Evolutionary conservation across 1,139 yeast genomes (phyloP).

Genomic region (Protomyces macrosporus): DNA sequence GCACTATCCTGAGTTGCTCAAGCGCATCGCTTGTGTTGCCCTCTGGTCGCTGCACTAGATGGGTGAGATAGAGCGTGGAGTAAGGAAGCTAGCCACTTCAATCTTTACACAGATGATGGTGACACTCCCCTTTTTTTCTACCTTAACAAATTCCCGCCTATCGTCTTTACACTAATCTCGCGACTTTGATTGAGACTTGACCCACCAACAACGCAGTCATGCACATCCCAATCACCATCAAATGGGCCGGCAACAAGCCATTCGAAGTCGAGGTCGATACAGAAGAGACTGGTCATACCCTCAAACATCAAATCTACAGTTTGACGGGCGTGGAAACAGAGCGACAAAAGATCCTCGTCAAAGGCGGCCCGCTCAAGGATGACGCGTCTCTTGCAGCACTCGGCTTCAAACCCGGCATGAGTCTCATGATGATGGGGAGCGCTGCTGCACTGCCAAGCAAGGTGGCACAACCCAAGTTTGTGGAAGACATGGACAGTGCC

Average conservation of each 20-base stretch:
- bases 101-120: not conserved
- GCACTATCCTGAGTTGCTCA: too few species aligned
- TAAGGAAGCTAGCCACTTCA: not conserved
- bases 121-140: not conserved
- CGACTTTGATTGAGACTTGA: too few species aligned
- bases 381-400: slow-evolving; percentile 34
- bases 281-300: slow-evolving; percentile 51
- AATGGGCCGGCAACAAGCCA: slow-evolving; percentile 43
- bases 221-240: slow-evolving; percentile 18
- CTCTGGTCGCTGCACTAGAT: too few species aligned
- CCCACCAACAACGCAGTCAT: not conserved
- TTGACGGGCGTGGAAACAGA: slow-evolving; percentile 76
- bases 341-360: slow-evolving; percentile 83
- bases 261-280: slow-evolving; percentile 61
- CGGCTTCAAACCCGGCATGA: slow-evolving; percentile 58
- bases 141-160: not conserved
- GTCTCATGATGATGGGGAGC: slow-evolving; percentile 86
- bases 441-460: slow-evolving; percentile 65
- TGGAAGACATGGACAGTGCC: slow-evolving; percentile 61
- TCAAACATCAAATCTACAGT: slow-evolving; percentile 66
- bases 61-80: not conserved
- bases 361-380: slow-evolving; percentile 35
- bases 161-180: not conserved
- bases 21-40: too few species aligned
- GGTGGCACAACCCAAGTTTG: slow-evolving; percentile 45